Evolutionary conservation across 768 basidiomycete species (phyloP).

Genomic region (Boletus rubroflammeus): DNA sequence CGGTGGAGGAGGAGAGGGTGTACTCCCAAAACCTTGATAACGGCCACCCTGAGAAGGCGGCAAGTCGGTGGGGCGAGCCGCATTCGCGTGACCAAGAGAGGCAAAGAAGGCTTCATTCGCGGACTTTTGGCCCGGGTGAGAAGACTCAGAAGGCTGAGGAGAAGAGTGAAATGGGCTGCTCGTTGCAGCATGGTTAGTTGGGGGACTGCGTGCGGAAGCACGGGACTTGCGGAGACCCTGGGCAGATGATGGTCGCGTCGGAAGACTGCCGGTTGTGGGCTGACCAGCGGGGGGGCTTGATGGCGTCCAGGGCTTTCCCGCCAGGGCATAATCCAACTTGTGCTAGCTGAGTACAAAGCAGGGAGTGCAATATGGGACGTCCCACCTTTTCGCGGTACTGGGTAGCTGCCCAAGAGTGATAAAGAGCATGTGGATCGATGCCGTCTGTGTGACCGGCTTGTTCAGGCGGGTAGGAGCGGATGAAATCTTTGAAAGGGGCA

Average conservation of each 20-base stretch:
- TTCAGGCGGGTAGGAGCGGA: slow-evolving; percentile 66
- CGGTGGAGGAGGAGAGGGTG: slow-evolving; percentile 56
- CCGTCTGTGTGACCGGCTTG: slow-evolving; percentile 67
- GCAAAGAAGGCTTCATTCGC: slow-evolving; percentile 87
- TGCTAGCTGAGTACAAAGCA: slow-evolving; percentile 17
- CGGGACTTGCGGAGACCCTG: slow-evolving; percentile 89
- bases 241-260: slow-evolving; percentile 64
- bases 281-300: slow-evolving; percentile 59
- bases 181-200: slow-evolving; percentile 52
- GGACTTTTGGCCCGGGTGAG: slow-evolving; percentile 55
- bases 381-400: slow-evolving; percentile 92
- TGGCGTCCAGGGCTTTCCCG: slow-evolving; percentile 76
- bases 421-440: slow-evolving; percentile 67
- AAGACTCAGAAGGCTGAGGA: slow-evolving; percentile 42
- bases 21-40: slow-evolving; percentile 90
- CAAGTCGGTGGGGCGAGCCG: slow-evolving; percentile 67
- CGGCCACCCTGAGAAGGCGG: slow-evolving; percentile 93
- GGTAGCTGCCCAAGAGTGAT: slow-evolving; percentile 90
- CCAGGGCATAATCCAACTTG: slow-evolving; percentile 74
- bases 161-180: slow-evolving; percentile 40
- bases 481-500: slow-evolving; percentile 72
- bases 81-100: slow-evolving; percentile 79
- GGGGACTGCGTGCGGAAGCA: slow-evolving; percentile 54
- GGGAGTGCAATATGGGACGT: background rate
- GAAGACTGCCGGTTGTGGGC: slow-evolving; percentile 35